Conservation (phyloP, 1,139 yeast species). For the Taphrina populina region DNA sequence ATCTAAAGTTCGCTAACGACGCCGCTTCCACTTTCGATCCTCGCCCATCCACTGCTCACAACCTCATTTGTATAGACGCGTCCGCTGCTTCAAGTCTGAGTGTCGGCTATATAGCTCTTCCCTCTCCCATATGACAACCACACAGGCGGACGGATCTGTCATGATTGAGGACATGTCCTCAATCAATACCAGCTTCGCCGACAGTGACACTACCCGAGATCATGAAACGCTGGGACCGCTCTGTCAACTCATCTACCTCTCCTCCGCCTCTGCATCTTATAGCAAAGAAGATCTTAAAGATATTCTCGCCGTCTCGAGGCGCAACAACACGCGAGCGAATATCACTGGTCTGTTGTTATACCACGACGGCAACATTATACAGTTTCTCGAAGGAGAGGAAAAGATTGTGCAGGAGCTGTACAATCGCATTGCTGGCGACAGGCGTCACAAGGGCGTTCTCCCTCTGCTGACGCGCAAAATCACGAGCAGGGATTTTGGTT, state of each 20-base stretch:
- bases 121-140: too few species aligned
- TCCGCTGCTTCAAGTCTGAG: too few species aligned
- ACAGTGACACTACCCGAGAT: too few species aligned
- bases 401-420: conserved; percentile 5
- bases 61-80: too few species aligned
- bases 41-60: too few species aligned
- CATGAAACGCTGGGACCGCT: background rate
- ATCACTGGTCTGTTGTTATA: conserved; percentile 27
- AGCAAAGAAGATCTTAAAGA: conserved; percentile 12
- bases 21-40: too few species aligned
- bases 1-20: too few species aligned
- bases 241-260: conserved; percentile 27
- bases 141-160: conserved; percentile 2
- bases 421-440: conserved; percentile 23
- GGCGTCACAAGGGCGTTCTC: conserved; percentile 25
- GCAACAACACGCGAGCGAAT: conserved; percentile 12
- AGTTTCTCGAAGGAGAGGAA: conserved; percentile 28
- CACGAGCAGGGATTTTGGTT: conserved; percentile 14
- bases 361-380: conserved; percentile 31
- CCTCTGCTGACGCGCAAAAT: conserved; percentile 25
- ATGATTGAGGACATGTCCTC: conserved; percentile 4
- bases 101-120: too few species aligned
- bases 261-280: conserved; percentile 16
- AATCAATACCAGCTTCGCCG: too few species aligned
- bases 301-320: conserved; percentile 17